A percentile compares a stretch with the other conserved stretches of the same genome.
Conservation (phyloP, 2,329 filamentous ascomycete species). For the Hypocreales sp. region DNA sequence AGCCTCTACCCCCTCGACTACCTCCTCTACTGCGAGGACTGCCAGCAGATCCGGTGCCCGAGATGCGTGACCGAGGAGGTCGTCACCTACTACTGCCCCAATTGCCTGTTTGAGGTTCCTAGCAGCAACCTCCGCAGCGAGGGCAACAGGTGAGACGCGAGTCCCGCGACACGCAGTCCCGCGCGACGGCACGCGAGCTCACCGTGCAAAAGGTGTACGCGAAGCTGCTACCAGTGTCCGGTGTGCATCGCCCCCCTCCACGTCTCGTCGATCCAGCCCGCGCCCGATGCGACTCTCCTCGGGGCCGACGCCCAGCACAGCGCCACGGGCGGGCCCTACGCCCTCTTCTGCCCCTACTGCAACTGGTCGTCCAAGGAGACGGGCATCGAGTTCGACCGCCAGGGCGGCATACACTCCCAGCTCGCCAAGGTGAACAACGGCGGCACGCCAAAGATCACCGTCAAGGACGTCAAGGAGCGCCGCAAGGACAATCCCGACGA, state of each 20-base stretch:
- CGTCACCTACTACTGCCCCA: slow-evolving; percentile 88
- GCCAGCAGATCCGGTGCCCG: slow-evolving; percentile 87
- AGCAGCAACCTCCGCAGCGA: slow-evolving; percentile 86
- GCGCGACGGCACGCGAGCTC: slow-evolving; percentile 2
- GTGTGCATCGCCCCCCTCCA: slow-evolving; percentile 70
- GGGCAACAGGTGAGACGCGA: slow-evolving; percentile 74
- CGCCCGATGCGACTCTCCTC: slow-evolving; percentile 27
- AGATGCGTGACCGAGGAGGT: slow-evolving; percentile 89
- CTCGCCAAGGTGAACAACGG: slow-evolving; percentile 55
- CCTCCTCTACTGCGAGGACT: slow-evolving; percentile 93
- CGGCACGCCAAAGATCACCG: slow-evolving; percentile 32
- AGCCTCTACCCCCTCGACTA: slow-evolving; percentile 87
- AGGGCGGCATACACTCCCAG: slow-evolving; percentile 73
- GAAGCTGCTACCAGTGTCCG: slow-evolving; percentile 93
- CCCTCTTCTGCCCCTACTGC: slow-evolving; percentile 80
- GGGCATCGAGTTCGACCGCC: slow-evolving; percentile 77
- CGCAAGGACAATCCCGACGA: slow-evolving; percentile 28
- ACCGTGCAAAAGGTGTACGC: slow-evolving; percentile 56
- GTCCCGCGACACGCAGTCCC: background rate
- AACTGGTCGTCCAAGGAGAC: slow-evolving; percentile 86
- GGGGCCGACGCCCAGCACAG: slow-evolving; percentile 20
- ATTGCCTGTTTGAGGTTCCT: slow-evolving; percentile 88
- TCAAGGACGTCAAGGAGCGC: slow-evolving; percentile 35
- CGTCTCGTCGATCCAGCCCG: slow-evolving; percentile 53
- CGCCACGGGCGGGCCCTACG: slow-evolving; percentile 41